These are phyloP conservation scores for Mycocentrospora acerina DNA, from an alignment of 2,329 filamentous ascomycete species.

Conservation along the genomic window DNA sequence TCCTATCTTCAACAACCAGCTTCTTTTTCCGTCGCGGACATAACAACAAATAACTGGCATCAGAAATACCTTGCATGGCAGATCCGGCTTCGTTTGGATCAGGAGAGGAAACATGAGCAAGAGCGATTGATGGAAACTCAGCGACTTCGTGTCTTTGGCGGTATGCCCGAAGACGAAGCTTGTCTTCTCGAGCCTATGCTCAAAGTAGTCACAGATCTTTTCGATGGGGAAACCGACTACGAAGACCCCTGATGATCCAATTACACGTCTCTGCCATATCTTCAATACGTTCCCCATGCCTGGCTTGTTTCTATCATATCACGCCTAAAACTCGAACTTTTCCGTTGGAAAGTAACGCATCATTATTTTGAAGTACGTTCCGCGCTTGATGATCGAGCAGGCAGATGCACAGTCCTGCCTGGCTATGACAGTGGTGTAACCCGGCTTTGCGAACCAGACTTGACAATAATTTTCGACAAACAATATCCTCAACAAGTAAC, in stretches of 20 bases:
- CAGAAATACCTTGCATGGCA: constrained; percentile 43
- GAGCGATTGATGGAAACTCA: constrained; percentile 36
- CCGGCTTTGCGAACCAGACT: not conserved
- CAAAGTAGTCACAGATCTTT: constrained; percentile 49
- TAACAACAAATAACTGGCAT: constrained; percentile 37
- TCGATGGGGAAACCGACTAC: constrained; percentile 48
- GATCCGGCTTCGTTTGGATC: constrained; percentile 30
- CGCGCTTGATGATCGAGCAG: constrained; percentile 18
- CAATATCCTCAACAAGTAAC: constrained; percentile 32
- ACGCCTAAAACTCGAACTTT: constrained; percentile 10
- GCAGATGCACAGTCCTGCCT: too few species aligned
- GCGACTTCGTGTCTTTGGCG: constrained; percentile 48
- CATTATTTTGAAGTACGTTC: constrained; percentile 15
- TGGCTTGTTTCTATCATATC: not conserved
- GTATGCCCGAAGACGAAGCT: constrained; percentile 45
- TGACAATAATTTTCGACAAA: constrained; percentile 12
- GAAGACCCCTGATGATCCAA: constrained; percentile 40
- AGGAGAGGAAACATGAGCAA: constrained; percentile 17
- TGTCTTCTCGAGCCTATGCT: constrained; percentile 49
- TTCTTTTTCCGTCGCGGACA: constrained; percentile 16
- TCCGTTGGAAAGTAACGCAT: constrained; percentile 29
- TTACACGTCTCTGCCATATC: constrained; percentile 3
- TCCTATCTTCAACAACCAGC: constrained; percentile 22
- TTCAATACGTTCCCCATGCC: not conserved
- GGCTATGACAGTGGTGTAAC: too few species aligned